Percentiles rank a stretch among this genome's conserved stretches.
Evolutionary conservation across 192 early-diverging fungal genomes (phyloP).

Genomic region (Mortierella antarctica): DNA sequence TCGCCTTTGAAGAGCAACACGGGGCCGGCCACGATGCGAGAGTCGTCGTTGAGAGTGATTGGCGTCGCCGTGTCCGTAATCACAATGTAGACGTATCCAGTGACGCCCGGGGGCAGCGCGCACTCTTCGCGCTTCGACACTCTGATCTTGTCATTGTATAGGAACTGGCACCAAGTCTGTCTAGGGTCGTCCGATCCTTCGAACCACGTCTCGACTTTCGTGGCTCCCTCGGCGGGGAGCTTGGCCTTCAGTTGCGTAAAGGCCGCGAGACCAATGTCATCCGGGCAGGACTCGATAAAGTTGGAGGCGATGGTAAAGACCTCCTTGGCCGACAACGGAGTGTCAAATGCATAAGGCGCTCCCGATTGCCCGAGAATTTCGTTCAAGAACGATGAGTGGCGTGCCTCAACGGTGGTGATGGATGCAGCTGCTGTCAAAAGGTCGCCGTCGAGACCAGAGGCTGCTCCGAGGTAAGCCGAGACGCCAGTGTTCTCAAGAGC

Average conservation of each 20-base stretch:
- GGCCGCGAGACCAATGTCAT: constrained; percentile 28
- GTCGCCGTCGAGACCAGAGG: constrained; percentile 43
- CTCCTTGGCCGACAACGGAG: constrained; percentile 54
- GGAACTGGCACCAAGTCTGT: constrained; percentile 29
- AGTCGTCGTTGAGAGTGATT: constrained; percentile 12
- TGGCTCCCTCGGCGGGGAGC: neutral
- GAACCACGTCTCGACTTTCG: neutral
- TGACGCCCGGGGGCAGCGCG: neutral
- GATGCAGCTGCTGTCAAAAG: constrained; percentile 59
- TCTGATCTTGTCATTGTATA: constrained; percentile 15
- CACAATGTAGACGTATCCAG: constrained; percentile 22
- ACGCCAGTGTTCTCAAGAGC: constrained; percentile 64
- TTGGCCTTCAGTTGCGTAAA: constrained; percentile 17
- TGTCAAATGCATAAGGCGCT: constrained; percentile 61
- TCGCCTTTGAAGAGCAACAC: constrained; percentile 25
- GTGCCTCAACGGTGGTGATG: constrained; percentile 66
- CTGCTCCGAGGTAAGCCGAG: constrained; percentile 61
- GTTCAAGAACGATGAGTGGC: constrained; percentile 65
- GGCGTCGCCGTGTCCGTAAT: constrained; percentile 19
- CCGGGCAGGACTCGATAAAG: constrained; percentile 59
- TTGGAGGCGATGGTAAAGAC: constrained; percentile 60
- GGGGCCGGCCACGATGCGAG: constrained; percentile 23
- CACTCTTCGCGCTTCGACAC: constrained; percentile 4
- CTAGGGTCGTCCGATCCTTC: neutral
- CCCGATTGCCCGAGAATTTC: neutral